Percentiles rank a stretch among this genome's conserved stretches.
phyloP scores from a whole-genome alignment of 176 grass and related monocot genomes.

The Cenchrus fungigraminus region DNA sequence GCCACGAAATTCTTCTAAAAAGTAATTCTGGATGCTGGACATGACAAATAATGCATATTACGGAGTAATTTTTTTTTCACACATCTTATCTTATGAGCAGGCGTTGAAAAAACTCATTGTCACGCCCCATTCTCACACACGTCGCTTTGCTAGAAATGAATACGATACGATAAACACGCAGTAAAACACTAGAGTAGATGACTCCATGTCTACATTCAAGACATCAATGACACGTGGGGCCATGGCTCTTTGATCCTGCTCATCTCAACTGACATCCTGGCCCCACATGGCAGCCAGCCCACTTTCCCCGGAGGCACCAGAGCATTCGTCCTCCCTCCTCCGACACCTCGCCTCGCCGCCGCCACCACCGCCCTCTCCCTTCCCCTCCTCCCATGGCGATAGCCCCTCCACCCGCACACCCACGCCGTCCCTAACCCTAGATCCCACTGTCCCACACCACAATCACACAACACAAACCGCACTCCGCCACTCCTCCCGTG shows the following conservation, averaged over 20 bases:
- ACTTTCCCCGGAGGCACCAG: constrained; percentile 10
- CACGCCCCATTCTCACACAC: no score
- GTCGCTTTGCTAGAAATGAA: no score
- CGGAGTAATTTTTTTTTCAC: no score
- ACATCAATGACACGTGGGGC: background rate
- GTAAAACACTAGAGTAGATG: no score
- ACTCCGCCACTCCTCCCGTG: background rate
- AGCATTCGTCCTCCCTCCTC: background rate
- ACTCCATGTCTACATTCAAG: no score
- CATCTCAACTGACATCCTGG: background rate
- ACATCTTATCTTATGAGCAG: no score
- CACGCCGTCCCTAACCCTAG: constrained; percentile 32
- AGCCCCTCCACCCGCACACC: background rate
- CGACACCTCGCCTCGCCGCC: constrained; percentile 13
- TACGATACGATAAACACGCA: no score
- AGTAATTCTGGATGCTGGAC: no score
- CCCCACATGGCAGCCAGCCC: background rate
- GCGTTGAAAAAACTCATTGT: no score
- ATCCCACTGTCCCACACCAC: constrained; percentile 3
- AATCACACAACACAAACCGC: background rate
- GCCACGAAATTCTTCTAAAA: no score
- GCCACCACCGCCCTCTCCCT: background rate
- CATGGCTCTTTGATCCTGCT: background rate
- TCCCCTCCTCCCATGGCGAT: constrained; percentile 22
- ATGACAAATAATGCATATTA: no score